A percentile compares a stretch with the other conserved stretches of the same genome.
Conservation (phyloP, 805 yeast species). For the Torulaspora quercuum region DNA sequence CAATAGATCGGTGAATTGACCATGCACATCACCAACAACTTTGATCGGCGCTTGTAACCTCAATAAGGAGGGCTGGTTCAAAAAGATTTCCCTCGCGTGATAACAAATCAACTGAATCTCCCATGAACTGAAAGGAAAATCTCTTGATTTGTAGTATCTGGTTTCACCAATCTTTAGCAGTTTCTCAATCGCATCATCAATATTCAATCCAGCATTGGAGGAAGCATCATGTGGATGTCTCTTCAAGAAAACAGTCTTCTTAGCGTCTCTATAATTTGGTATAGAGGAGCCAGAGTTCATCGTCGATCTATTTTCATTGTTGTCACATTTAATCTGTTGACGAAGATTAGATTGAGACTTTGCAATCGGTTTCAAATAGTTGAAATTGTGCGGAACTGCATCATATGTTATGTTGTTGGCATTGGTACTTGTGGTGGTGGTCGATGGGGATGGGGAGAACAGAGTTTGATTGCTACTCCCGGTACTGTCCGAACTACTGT, state of each 20-base stretch:
- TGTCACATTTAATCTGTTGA: constrained; percentile 7
- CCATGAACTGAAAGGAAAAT: constrained; percentile 47
- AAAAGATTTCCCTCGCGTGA: constrained; percentile 55
- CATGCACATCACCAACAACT: constrained; percentile 91
- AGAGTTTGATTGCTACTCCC: constrained; percentile 15
- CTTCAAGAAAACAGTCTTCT: constrained; percentile 26
- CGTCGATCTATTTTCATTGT: constrained; percentile 2
- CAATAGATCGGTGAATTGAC: constrained; percentile 88
- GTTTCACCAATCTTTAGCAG: constrained; percentile 51
- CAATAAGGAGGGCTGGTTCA: constrained; percentile 61
- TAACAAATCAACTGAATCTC: constrained; percentile 58
- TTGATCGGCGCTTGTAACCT: constrained; percentile 75
- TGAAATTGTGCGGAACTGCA: constrained; percentile 2
- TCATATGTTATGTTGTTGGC: constrained; percentile 12
- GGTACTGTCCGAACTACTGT: constrained; percentile 13
- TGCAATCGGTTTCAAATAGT: constrained; percentile 11
- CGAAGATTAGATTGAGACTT: constrained; percentile 6
- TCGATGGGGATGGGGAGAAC: constrained; percentile 14
- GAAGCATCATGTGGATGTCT: constrained; percentile 31
- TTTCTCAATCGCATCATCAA: constrained; percentile 62
- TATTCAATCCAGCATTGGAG: constrained; percentile 40
- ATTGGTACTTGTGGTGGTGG: constrained; percentile 9
- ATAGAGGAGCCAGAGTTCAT: constrained; percentile 13
- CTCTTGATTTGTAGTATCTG: constrained; percentile 37
- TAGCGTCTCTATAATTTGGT: constrained; percentile 19